A percentile compares a stretch with the other conserved stretches of the same genome.
Conservation (phyloP, 1,284 basidiomycete species). For the Grifola frondosa region DNA sequence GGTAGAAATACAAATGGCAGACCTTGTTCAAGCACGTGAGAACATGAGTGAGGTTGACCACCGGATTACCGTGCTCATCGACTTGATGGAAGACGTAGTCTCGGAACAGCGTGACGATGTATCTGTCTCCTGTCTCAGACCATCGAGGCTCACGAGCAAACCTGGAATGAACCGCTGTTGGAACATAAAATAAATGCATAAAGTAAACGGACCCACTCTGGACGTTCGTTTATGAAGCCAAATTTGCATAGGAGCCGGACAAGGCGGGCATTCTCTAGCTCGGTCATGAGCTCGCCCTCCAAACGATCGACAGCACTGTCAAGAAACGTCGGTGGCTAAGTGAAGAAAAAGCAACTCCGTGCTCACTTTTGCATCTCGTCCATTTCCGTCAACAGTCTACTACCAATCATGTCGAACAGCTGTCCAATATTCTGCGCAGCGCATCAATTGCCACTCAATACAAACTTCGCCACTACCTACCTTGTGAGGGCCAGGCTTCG, state of each 20-base stretch:
- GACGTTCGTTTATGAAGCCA: conserved; percentile 97
- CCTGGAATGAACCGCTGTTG: conserved; percentile 38
- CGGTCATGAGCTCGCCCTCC: conserved; percentile 82
- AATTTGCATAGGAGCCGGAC: conserved; percentile 92
- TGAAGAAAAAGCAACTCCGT: not conserved
- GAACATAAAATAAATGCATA: not conserved
- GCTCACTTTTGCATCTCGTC: conserved; percentile 79
- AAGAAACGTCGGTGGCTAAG: not conserved
- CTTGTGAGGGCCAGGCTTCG: conserved; percentile 67
- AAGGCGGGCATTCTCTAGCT: conserved; percentile 97
- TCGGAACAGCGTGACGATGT: conserved; percentile 97
- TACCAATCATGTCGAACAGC: conserved; percentile 78
- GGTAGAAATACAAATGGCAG: not conserved
- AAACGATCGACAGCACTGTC: conserved; percentile 76
- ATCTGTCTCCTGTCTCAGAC: conserved; percentile 98
- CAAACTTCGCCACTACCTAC: conserved; percentile 30
- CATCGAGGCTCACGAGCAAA: conserved; percentile 94
- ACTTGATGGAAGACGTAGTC: conserved; percentile 99
- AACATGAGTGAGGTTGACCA: conserved; percentile 91
- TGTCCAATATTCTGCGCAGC: conserved; percentile 69
- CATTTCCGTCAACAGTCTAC: conserved; percentile 76
- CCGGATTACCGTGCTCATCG: conserved; percentile 86
- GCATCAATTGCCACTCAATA: conserved; percentile 5
- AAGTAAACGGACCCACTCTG: conserved; percentile 66
- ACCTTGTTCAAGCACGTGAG: conserved; percentile 90